These are phyloP conservation scores for Grigorovia humatica DNA, from an alignment of 805 yeast genomes.

Conservation along the genomic window DNA sequence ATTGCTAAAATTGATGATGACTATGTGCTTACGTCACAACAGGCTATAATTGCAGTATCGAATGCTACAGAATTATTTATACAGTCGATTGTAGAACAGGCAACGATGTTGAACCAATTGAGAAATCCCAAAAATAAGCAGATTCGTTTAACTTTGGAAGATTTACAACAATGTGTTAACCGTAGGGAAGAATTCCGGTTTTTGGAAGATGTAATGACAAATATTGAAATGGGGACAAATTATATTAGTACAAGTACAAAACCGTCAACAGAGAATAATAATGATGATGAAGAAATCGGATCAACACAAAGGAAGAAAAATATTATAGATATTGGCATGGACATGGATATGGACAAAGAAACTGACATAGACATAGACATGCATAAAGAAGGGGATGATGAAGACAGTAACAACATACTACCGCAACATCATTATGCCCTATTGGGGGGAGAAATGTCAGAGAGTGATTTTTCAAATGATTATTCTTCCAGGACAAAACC, in stretches of 20 bases:
- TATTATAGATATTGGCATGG: slow-evolving; percentile 8
- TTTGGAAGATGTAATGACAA: slow-evolving; percentile 16
- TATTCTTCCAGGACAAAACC: no score
- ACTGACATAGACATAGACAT: slow-evolving; percentile 8
- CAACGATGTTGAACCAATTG: slow-evolving; percentile 14
- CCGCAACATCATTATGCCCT: no score
- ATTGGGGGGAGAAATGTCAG: no score
- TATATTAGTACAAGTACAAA: background rate
- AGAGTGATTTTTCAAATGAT: no score
- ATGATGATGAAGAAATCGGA: no score
- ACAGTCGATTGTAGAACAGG: slow-evolving; percentile 19
- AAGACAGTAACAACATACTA: no score
- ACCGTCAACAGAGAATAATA: background rate
- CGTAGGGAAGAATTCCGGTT: slow-evolving; percentile 19
- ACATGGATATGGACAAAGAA: slow-evolving; percentile 9
- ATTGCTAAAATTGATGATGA: slow-evolving; percentile 24
- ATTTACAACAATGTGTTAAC: slow-evolving; percentile 13
- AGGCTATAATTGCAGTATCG: slow-evolving; percentile 21
- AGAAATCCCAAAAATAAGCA: slow-evolving; percentile 1
- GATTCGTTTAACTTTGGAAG: slow-evolving; percentile 16
- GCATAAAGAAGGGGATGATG: slow-evolving; percentile 9
- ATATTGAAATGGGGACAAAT: background rate
- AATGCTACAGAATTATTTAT: slow-evolving; percentile 24
- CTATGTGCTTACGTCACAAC: slow-evolving; percentile 16
- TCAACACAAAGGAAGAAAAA: slow-evolving; percentile 10